Evolutionary conservation across 805 yeast species (phyloP), one percentile per base, ranked within the genome.

Genomic region (Torulaspora delbrueckii): DNA sequence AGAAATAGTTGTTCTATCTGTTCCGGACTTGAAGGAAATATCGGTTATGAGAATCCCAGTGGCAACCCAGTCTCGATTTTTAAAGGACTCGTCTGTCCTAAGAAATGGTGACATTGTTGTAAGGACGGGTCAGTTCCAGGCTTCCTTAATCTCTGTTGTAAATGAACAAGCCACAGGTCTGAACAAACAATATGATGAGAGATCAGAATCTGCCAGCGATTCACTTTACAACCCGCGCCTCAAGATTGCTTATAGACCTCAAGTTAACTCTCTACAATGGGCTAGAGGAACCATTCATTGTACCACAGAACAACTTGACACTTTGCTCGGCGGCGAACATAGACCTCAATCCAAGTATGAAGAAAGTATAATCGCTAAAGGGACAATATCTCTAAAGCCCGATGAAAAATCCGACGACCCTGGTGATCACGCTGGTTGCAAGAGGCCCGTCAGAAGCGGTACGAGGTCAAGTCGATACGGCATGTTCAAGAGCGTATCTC

Each of bases 221-320:
- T 67, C 74, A 1, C 66, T 93, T 28, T 90, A 83, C 67, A 84
- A 86, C 57, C 83, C 78, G 22, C 77, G 79, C 50, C 73, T 84
- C 37, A 68, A 75, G 5, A 76, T 84, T 16, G 95, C 96, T 1
- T 77, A 79, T 26, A 74, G 98, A 39, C 99, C 99, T 2, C 73
- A 78, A 4, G 79, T 86, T 5, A 79, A 88, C 30, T 77, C 93
- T 0, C 70, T 86, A 36, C 91, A 84, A 63, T 86, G 96, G 93
- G 86, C 93, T 5, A 79, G 83, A 53, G 96, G 96, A 2, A 69
- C 84, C 0, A 78, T 79, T 14, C 73, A 75, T 50, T 74, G 83
- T n/a, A 69, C 81, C 2, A 63, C 75, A 18, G 72, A 74, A 1
- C 95, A 86, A 50, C 70, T 93, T 42, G 82, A 84, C 47, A 44